A percentile compares a stretch with the other conserved stretches of the same genome.
These are phyloP conservation scores for Dactylonectria macrodidyma DNA, from an alignment of 2,329 filamentous ascomycete genomes.

Conservation along the genomic window DNA sequence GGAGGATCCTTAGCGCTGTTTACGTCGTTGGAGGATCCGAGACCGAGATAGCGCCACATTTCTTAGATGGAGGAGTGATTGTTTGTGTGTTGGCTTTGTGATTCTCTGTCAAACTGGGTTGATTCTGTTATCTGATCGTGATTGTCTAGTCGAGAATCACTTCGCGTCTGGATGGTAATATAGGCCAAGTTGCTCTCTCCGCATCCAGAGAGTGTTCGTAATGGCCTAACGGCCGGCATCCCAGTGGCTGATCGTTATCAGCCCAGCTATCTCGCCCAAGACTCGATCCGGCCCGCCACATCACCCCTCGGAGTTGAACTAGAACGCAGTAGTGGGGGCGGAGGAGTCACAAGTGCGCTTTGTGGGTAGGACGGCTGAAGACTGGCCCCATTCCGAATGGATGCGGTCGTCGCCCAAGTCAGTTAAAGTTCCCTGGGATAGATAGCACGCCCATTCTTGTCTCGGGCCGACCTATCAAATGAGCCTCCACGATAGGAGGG, in stretches of 20 bases:
- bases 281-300: background rate
- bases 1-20: constrained; percentile 23
- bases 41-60: constrained; percentile 37
- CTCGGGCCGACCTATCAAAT: constrained; percentile 4
- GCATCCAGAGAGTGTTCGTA: background rate
- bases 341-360: constrained; percentile 7
- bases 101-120: background rate
- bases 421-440: constrained; percentile 13
- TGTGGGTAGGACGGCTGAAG: constrained; percentile 4
- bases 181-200: constrained; percentile 13
- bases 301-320: background rate
- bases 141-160: background rate
- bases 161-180: constrained; percentile 16
- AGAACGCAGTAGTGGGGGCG: constrained; percentile 25
- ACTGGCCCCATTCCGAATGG: constrained; percentile 8
- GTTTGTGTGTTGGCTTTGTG: background rate
- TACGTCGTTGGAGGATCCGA: constrained; percentile 23
- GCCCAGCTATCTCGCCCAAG: constrained; percentile 5
- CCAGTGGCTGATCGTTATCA: background rate
- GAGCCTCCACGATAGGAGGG: no score
- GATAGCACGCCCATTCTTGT: constrained; percentile 2
- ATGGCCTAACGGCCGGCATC: constrained; percentile 6
- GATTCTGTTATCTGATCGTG: background rate
- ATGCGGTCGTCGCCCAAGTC: background rate
- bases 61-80: background rate